phyloP scores from a whole-genome alignment of 768 basidiomycete species.

The Myochromella boudieri region DNA sequence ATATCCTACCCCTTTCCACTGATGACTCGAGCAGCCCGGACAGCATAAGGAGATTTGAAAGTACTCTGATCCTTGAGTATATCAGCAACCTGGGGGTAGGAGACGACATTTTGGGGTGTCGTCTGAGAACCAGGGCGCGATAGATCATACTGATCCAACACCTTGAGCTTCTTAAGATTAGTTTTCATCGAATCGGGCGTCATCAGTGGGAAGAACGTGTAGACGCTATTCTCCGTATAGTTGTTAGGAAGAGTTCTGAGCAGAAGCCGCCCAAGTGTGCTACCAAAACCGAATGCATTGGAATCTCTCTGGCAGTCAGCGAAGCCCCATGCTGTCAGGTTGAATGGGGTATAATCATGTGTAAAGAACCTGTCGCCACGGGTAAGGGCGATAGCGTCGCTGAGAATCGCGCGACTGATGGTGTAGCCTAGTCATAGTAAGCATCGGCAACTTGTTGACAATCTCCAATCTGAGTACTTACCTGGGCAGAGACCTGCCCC shows the following conservation, averaged over 20 bases:
- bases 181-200: constrained; percentile 68
- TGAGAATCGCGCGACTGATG: constrained; percentile 80
- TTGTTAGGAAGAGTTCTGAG: constrained; percentile 72
- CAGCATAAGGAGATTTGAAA: constrained; percentile 51
- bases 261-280: constrained; percentile 71
- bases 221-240: constrained; percentile 67
- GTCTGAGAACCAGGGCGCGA: constrained; percentile 40
- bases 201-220: constrained; percentile 90
- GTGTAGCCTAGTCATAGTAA: constrained; percentile 57
- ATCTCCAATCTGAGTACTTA: constrained; percentile 22
- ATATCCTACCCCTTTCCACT: constrained; percentile 57
- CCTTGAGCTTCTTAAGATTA: constrained; percentile 55
- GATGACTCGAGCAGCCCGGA: constrained; percentile 52
- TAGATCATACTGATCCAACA: constrained; percentile 54
- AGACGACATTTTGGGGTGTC: constrained; percentile 32
- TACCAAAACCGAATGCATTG: constrained; percentile 71
- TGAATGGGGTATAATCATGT: constrained; percentile 77
- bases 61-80: constrained; percentile 45
- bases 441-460: neutral
- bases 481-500: constrained; percentile 88
- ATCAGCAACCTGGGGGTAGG: constrained; percentile 51
- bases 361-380: constrained; percentile 85
- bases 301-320: constrained; percentile 78
- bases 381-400: constrained; percentile 84
- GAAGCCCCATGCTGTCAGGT: constrained; percentile 83